Evolutionary conservation across 176 grass and related monocot species (phyloP), one percentile per base, ranked within the genome.

Genomic region (Avena atlantica): DNA sequence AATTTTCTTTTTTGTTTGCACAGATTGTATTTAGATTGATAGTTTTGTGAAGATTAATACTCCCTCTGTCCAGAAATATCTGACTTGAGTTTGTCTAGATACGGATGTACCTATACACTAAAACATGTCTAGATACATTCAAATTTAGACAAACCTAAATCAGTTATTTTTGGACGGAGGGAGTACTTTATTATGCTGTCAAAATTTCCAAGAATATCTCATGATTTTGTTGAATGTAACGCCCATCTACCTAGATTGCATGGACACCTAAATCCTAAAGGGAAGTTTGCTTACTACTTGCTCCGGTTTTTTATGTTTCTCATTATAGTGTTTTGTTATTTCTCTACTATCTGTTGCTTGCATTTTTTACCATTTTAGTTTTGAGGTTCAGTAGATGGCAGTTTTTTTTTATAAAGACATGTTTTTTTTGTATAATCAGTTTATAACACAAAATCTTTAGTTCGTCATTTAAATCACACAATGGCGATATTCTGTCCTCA

Each of bases 341-440:
- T 19, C 57, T 81, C 17, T 45, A 20, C 45, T 44, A 27, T 72
- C 16, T 81, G 24, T 40, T 19, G 45, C 62, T 29, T 10, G 23
- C 1, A 10, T 63, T 87, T 87, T 82, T 82, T 14, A 17, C n/a
- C 13, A 42, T 84, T 57, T 55, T 10, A 89, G 31, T 71, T 20
- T 17, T 24, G 13, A 40, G 9, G 21, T 57, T 78, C 12, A 34
- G 19, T 34, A 29, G 4, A 19, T 51, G 37, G 45, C 31, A n/a
- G 1, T 16, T 23, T 34, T 16, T 82, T 42, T 53, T 37, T 11
- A 19, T 64, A 17, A 27, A 79, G 0, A 74, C 11, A 37, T 66
- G 21, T 2, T 56, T 79, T 60, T 27, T 51, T 52, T 21, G 23
- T 58, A 0, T 12, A 56, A 23, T 42, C 1, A 42, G 4, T 68